Evolutionary conservation across 805 yeast genomes (phyloP), one percentile per base, ranked within the genome.

Genomic region (Candida silvatica): DNA sequence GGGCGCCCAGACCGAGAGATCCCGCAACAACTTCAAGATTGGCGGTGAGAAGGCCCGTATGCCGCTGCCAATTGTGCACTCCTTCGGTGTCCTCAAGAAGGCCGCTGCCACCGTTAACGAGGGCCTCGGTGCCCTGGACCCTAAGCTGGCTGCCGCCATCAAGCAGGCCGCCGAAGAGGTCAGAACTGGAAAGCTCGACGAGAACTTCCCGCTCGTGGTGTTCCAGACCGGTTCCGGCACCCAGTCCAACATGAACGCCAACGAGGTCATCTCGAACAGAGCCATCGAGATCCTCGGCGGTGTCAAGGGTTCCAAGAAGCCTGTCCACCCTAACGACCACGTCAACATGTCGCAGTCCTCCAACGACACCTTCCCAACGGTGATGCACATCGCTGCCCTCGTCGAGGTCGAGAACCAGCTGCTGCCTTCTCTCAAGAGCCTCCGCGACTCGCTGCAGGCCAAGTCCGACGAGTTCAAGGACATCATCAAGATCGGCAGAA

Each of bases 141-240:
- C 95, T 41, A 77, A 80, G 61, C 55, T 90, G 31, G 77, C 96
- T 6, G 66, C 62, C 25, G 95, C 95, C 34, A 92, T 92, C 57
- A 79, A 84, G 65, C 71, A 78, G 58, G 98, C 97, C 34, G 97
- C 97, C 40, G 81, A 87, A 49, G 98, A 92, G 62, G 97, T 92
- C 27, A 70, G 83, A 32, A 85, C 80, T 49, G 98, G 98, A 46
- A 84, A 86, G 61, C 74, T 92, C 57, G 72, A 77, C 43, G 95
- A 82, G 52, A 95, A 92, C 63, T 92, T 92, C 79, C 98, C 98
- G 39, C 71, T 92, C 59, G 98, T 92, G 39, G 97, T 92, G 25
- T 92, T 87, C 82, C 98, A 92, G 69, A 92, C 98, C 41, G 98
- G 98, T 40, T 84, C 95, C 22, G 98, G 98, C 60, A 92, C 98